These are phyloP conservation scores for Microsporum canis DNA, from an alignment of 2,329 filamentous ascomycete genomes.

Conservation along the genomic window DNA sequence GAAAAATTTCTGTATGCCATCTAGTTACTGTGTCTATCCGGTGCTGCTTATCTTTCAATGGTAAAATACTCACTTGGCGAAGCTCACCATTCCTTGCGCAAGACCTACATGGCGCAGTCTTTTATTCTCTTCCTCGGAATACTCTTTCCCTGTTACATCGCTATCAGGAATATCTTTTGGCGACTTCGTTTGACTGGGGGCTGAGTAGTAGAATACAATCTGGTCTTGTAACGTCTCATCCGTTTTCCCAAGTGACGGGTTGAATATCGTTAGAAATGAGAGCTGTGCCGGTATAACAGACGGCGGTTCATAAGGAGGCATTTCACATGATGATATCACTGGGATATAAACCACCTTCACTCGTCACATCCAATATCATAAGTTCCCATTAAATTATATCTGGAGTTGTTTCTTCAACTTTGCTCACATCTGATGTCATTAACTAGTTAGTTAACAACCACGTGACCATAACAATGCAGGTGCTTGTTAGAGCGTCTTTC, in stretches of 20 bases:
- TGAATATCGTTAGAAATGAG: constrained; percentile 89
- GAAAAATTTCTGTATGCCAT: constrained; percentile 58
- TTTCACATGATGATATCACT: constrained; percentile 18
- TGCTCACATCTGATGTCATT: not conserved
- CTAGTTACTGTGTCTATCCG: not conserved
- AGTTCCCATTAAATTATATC: not conserved
- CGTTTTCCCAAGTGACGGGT: constrained; percentile 62
- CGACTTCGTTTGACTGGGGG: constrained; percentile 18
- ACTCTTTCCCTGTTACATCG: constrained; percentile 18
- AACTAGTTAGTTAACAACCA: not conserved
- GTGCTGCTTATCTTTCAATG: not conserved
- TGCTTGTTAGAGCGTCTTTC: not conserved
- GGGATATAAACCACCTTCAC: not conserved
- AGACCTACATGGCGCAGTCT: constrained; percentile 85
- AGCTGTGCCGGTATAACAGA: constrained; percentile 65
- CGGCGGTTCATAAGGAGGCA: constrained; percentile 28
- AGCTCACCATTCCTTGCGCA: constrained; percentile 91
- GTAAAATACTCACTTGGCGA: constrained; percentile 50
- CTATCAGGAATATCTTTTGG: constrained; percentile 16
- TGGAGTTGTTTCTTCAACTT: not conserved
- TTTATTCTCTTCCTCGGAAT: constrained; percentile 62
- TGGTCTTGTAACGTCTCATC: constrained; percentile 68
- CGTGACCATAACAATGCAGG: not conserved
- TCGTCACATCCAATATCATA: not conserved
- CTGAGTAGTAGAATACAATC: constrained; percentile 83